A percentile compares a stretch with the other conserved stretches of the same genome.
Evolutionary conservation across 2,329 filamentous ascomycete genomes (phyloP).

Genomic region (Sporothrix dimorphospora): DNA sequence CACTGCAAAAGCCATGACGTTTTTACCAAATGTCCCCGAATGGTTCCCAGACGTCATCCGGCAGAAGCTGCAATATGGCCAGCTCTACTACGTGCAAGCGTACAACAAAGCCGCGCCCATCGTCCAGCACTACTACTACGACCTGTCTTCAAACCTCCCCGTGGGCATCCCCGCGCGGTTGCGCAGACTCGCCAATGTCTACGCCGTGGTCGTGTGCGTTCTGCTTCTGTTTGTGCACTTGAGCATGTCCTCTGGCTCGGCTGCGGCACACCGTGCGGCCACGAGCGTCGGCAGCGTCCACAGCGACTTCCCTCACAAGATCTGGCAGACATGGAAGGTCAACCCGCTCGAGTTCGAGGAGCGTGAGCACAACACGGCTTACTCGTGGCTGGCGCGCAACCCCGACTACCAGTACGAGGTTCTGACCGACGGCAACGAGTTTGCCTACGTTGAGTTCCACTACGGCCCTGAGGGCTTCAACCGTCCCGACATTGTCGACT

Average conservation of each 20-base stretch:
- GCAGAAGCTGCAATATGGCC: conserved; percentile 15
- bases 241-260: conserved; percentile 1
- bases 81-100: neutral
- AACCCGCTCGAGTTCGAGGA: conserved; percentile 68
- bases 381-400: conserved; percentile 69
- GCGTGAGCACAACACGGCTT: conserved; percentile 61
- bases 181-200: conserved; percentile 30
- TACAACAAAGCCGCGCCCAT: neutral
- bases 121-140: conserved; percentile 7
- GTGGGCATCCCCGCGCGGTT: conserved; percentile 29
- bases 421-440: conserved; percentile 68
- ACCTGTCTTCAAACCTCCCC: conserved; percentile 5
- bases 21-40: conserved; percentile 18
- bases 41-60: conserved; percentile 20
- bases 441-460: conserved; percentile 68
- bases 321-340: conserved; percentile 79
- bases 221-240: conserved; percentile 28
- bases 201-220: conserved; percentile 27
- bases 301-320: conserved; percentile 64
- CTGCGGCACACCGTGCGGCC: neutral
- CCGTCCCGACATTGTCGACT: conserved; percentile 65
- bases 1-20: conserved; percentile 17
- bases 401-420: conserved; percentile 69
- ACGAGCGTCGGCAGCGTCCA: conserved; percentile 23
- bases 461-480: conserved; percentile 68